Evolutionary conservation across 345 rosid genomes (phyloP).

Genomic region (Capsella bursapastoris): DNA sequence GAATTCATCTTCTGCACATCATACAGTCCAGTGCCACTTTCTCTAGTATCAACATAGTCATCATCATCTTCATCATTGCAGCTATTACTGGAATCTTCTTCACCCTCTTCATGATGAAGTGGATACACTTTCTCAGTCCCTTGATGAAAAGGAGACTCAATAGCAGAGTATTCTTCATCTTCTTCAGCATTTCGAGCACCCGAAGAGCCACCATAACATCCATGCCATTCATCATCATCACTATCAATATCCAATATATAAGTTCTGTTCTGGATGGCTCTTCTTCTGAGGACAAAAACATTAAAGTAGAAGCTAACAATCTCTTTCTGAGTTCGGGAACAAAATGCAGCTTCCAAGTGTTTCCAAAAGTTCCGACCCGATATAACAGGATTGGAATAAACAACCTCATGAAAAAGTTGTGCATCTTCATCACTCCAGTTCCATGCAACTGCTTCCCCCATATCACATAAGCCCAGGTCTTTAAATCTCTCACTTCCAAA

Average conservation of each 20-base stretch:
- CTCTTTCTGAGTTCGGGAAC: conserved; percentile 59
- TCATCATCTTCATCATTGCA: conserved; percentile 37
- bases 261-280: conserved; percentile 71
- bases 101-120: conserved; percentile 35
- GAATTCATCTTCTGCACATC: conserved; percentile 30
- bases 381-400: conserved; percentile 63
- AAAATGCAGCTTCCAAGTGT: conserved; percentile 58
- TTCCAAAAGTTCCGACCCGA: conserved; percentile 71
- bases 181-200: conserved; percentile 47
- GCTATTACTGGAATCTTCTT: conserved; percentile 33
- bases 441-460: conserved; percentile 71
- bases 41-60: conserved; percentile 39
- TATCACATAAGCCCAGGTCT: conserved; percentile 64
- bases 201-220: conserved; percentile 33
- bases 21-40: conserved; percentile 38
- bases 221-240: conserved; percentile 85
- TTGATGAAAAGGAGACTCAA: conserved; percentile 52
- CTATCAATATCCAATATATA: conserved; percentile 61
- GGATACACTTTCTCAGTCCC: conserved; percentile 29
- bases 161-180: conserved; percentile 57
- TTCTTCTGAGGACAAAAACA: conserved; percentile 62
- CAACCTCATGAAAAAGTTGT: conserved; percentile 55
- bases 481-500: conserved; percentile 61
- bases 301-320: conserved; percentile 78
- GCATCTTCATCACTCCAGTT: conserved; percentile 70